A percentile compares a stretch with the other conserved stretches of the same genome.
phyloP scores from a whole-genome alignment of 192 early-diverging fungal species.

The Mortierella claussenii region DNA sequence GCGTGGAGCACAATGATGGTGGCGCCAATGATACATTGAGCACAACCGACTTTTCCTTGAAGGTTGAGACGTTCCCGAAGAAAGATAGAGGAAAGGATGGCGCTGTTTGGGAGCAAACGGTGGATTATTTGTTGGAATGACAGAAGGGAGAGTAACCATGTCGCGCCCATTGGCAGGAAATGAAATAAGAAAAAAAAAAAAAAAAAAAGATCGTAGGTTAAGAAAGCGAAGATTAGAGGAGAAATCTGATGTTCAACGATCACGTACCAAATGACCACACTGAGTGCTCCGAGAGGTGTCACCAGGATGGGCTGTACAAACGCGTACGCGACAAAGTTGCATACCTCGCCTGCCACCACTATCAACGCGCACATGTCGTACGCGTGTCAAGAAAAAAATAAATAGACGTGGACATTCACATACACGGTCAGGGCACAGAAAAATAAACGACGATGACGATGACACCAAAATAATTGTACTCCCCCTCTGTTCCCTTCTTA shows the following conservation, averaged over 20 bases:
- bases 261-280: constrained; percentile 83
- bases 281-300: constrained; percentile 91
- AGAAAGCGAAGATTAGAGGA: neutral
- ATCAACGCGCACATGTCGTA: too few species aligned
- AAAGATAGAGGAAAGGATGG: constrained; percentile 87
- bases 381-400: neutral
- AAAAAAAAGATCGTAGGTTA: neutral
- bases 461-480: neutral
- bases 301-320: constrained; percentile 94
- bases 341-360: constrained; percentile 91
- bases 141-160: neutral
- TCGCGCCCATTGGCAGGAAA: neutral
- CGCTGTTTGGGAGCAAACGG: constrained; percentile 58
- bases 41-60: constrained; percentile 89
- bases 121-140: too few species aligned
- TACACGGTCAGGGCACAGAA: neutral
- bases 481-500: constrained; percentile 4
- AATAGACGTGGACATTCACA: neutral
- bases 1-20: constrained; percentile 88
- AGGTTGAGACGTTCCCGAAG: constrained; percentile 82
- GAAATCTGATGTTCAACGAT: neutral
- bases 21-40: constrained; percentile 86
- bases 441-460: neutral
- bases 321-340: constrained; percentile 94
- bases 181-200: neutral